A percentile compares a stretch with the other conserved stretches of the same genome.
Evolutionary conservation across 805 yeast genomes (phyloP).

Genomic region (Candida koratica): DNA sequence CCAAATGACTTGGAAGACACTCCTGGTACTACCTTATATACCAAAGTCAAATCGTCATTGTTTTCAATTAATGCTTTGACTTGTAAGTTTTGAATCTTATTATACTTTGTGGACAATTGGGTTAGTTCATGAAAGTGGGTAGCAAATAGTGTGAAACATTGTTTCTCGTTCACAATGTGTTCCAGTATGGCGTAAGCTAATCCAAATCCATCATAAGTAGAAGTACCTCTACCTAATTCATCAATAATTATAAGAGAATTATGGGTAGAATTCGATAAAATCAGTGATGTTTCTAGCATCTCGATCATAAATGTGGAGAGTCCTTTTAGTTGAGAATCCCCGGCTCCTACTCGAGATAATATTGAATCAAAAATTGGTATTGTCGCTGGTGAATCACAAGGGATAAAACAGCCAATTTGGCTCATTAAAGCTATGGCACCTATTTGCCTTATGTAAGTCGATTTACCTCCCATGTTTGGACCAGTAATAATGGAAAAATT

Average conservation of each 20-base stretch:
- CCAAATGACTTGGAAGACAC: constrained; percentile 95
- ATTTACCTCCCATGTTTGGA: constrained; percentile 97
- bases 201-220: constrained; percentile 93
- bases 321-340: constrained; percentile 95
- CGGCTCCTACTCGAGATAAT: constrained; percentile 96
- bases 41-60: constrained; percentile 68
- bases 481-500: constrained; percentile 85
- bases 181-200: constrained; percentile 96
- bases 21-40: constrained; percentile 96
- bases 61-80: constrained; percentile 86
- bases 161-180: constrained; percentile 64
- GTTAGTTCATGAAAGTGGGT: constrained; percentile 98
- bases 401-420: constrained; percentile 87
- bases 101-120: constrained; percentile 58
- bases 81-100: constrained; percentile 74
- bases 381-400: constrained; percentile 62
- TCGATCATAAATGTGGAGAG: constrained; percentile 91
- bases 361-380: constrained; percentile 85
- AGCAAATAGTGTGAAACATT: constrained; percentile 85
- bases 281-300: constrained; percentile 90
- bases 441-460: constrained; percentile 84
- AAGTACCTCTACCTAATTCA: constrained; percentile 92
- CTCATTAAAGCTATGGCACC: constrained; percentile 86
- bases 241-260: constrained; percentile 86
- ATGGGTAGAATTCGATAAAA: constrained; percentile 70